Base-by-base conservation (phyloP, 2,329 filamentous ascomycete species). In the Ophiostoma pallidulum region DNA sequence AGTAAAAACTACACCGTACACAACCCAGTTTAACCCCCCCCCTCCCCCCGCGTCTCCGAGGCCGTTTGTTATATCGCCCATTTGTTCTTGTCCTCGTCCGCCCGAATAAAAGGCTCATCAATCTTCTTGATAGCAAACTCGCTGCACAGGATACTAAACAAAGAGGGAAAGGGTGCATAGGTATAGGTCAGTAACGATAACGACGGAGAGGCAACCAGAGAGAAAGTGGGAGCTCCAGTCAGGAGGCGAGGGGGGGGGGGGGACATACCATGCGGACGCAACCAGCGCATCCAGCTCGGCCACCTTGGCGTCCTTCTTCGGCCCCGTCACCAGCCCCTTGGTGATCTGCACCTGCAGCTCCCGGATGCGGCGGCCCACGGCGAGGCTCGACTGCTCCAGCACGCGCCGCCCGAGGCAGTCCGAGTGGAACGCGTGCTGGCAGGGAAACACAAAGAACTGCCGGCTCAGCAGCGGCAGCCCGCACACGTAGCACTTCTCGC, bases 361-460 rank as follows among this genome's bases (percentile, higher is more conserved):
- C 51, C 79, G 78, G 56, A 98, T 96, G 55, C 86, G 75, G 62
- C 82, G 82, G 14, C 83, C 80, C 65, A 84, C 86, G 16, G 80
- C 83, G 44, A 82, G 71, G 0, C 88, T 87, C 2, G 84, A 82
- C 54, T 88, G 82, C 63, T 91, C 86, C 45, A 96, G 74, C 1
- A 97, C 88, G 60, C 84, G 85, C 58, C 80, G 82, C 0, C 88
- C 91, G 41, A 98, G 68, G 63, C 92, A 98, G 62, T 98, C 92
- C 36, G 86, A 91, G 64, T 98, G 92, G 60, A 98, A 98, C 4
- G 90, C 86, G 66, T 98, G 92, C 69, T 98, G 92, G 64, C 92
- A 98, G 0, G 92, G 92, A 56, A 98, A 98, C 16, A 98, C 92
- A 57, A 97, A 98, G 66, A 98, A 98, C 59, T 96, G 90, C 46